Conservation (phyloP, 805 yeast species). For the Lipomyces anomalus region DNA sequence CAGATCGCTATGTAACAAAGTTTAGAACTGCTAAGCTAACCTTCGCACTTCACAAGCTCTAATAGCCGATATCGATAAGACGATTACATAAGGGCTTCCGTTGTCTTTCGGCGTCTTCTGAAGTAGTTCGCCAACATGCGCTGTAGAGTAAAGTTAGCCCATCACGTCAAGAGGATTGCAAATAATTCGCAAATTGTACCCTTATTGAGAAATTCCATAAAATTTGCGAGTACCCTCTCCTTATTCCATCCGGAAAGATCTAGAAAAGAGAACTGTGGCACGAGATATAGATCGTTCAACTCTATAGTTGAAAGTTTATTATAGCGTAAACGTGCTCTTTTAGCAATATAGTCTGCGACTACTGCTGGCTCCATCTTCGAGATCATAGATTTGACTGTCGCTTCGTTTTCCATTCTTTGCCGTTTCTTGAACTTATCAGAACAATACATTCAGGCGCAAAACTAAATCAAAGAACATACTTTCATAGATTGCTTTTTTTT, state of each 20-base stretch:
- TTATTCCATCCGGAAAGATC: slow-evolving; percentile 12
- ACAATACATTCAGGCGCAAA: no score
- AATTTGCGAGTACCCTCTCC: slow-evolving; percentile 3
- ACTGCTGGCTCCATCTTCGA: slow-evolving; percentile 5
- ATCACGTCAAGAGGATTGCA: no score
- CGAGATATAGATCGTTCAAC: slow-evolving; percentile 14
- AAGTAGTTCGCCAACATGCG: no score
- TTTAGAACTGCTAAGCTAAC: slow-evolving; percentile 3
- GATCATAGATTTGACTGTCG: slow-evolving; percentile 11
- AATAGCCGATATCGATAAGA: slow-evolving; percentile 69
- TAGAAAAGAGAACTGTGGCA: slow-evolving; percentile 7
- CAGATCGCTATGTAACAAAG: no score
- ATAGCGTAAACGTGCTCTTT: slow-evolving; percentile 11
- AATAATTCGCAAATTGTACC: no score
- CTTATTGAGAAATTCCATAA: slow-evolving; percentile 5
- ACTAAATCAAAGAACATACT: neutral
- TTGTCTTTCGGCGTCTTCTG: slow-evolving; percentile 3
- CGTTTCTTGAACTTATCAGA: slow-evolving; percentile 15
- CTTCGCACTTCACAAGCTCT: slow-evolving; percentile 74
- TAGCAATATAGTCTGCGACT: slow-evolving; percentile 19
- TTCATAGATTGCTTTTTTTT: neutral
- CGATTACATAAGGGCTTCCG: slow-evolving; percentile 35
- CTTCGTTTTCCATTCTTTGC: slow-evolving; percentile 16
- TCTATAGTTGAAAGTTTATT: slow-evolving; percentile 17
- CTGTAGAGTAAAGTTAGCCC: no score